Percentiles rank a stretch among this genome's conserved stretches.
phyloP scores from a whole-genome alignment of 2,329 filamentous ascomycete genomes.

The Aureobasidium uvarum region DNA sequence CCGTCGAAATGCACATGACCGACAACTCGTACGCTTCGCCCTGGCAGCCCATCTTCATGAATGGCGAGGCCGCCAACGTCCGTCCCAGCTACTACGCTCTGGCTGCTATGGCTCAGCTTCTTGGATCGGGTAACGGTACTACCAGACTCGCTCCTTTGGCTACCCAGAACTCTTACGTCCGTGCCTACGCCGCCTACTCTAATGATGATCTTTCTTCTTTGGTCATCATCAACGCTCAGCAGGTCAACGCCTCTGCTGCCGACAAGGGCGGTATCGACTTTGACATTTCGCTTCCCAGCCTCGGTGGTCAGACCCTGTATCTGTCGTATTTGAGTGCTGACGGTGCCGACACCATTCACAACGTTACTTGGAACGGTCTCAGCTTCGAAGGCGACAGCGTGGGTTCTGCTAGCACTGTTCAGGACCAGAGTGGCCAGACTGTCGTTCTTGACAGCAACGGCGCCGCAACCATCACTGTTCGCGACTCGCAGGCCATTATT shows the following conservation, averaged over 20 bases:
- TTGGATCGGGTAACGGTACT: conserved; percentile 49
- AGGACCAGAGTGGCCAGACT: conserved; percentile 37
- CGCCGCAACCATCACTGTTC: conserved; percentile 39
- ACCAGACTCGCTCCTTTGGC: conserved; percentile 45
- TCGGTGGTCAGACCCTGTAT: conserved; percentile 45
- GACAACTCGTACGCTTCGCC: conserved; percentile 53
- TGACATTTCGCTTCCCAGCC: conserved; percentile 42
- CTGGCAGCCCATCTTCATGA: conserved; percentile 49
- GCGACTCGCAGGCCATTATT: conserved; percentile 50
- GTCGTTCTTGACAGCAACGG: conserved; percentile 40
- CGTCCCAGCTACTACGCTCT: conserved; percentile 53
- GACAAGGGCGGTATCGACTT: conserved; percentile 45
- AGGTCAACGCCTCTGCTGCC: conserved; percentile 43
- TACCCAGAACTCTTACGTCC: conserved; percentile 36
- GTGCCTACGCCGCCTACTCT: conserved; percentile 50
- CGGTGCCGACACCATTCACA: conserved; percentile 46
- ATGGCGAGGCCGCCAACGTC: conserved; percentile 39
- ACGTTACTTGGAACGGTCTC: conserved; percentile 51
- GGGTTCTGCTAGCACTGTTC: conserved; percentile 42
- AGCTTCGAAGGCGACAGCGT: conserved; percentile 44
- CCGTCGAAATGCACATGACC: conserved; percentile 56
- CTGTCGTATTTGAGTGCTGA: conserved; percentile 50
- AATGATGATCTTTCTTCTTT: conserved; percentile 45
- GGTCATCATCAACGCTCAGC: conserved; percentile 49
- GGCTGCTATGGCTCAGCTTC: conserved; percentile 52